A percentile compares a stretch with the other conserved stretches of the same genome.
These are phyloP conservation scores for Petasospora rhodanensis DNA, from an alignment of 1,139 yeast species.

Conservation along the genomic window DNA sequence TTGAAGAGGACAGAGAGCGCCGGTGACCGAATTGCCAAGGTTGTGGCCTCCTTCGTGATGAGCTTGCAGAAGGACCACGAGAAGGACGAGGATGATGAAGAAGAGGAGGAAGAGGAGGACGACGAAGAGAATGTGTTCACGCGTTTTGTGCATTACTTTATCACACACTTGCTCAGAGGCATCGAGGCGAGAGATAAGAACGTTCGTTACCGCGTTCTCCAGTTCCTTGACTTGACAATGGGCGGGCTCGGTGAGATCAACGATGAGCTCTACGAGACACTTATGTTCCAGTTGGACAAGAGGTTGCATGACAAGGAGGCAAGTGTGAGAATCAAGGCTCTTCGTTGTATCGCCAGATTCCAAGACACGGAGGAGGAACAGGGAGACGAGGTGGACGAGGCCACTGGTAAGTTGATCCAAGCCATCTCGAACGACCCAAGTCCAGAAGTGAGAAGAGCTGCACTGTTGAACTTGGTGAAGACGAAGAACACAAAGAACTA, in stretches of 20 bases:
- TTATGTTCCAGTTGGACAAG: slow-evolving; percentile 56
- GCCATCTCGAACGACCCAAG: slow-evolving; percentile 74
- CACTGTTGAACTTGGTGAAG: slow-evolving; percentile 63
- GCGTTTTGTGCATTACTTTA: slow-evolving; percentile 54
- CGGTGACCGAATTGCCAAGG: slow-evolving; percentile 76
- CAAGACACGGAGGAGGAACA: slow-evolving; percentile 52
- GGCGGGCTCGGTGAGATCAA: slow-evolving; percentile 74
- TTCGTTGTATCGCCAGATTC: slow-evolving; percentile 72
- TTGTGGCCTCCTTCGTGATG: slow-evolving; percentile 63
- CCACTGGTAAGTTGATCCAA: slow-evolving; percentile 48
- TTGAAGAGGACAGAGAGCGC: slow-evolving; percentile 64
- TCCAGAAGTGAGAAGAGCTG: slow-evolving; percentile 88
- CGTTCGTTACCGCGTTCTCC: slow-evolving; percentile 80
- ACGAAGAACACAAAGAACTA: slow-evolving; percentile 50
- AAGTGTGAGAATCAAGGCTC: slow-evolving; percentile 74
- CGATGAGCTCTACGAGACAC: slow-evolving; percentile 60
- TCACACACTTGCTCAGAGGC: slow-evolving; percentile 69
- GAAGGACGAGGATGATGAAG: slow-evolving; percentile 31
- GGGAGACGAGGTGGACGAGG: slow-evolving; percentile 35
- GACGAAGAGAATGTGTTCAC: slow-evolving; percentile 39
- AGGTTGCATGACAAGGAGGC: slow-evolving; percentile 79
- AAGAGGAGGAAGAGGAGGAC: slow-evolving; percentile 27
- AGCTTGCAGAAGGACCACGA: slow-evolving; percentile 36
- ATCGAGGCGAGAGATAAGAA: slow-evolving; percentile 69
- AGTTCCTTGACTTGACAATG: slow-evolving; percentile 69